Percentiles rank a stretch among this genome's conserved stretches.
phyloP scores from a whole-genome alignment of 2,329 filamentous ascomycete species.

The Fusarium subtropicale region DNA sequence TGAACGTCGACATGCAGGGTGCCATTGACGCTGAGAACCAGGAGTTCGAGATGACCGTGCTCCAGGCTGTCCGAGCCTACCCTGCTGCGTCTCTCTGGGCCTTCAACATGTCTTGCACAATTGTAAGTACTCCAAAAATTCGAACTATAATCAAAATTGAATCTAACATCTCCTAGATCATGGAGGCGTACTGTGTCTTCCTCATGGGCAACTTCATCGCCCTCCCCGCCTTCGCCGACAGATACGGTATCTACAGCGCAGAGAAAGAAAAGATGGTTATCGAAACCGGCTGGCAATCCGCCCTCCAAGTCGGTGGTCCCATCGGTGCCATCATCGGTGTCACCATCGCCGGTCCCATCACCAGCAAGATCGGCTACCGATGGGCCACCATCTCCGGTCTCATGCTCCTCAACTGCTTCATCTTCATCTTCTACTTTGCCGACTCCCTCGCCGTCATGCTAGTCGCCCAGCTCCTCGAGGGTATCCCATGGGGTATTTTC shows the following conservation, averaged over 20 bases:
- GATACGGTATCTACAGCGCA: slow-evolving; percentile 51
- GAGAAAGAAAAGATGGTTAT: slow-evolving; percentile 48
- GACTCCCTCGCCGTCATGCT: slow-evolving; percentile 58
- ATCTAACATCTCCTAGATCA: slow-evolving; percentile 52
- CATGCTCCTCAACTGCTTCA: slow-evolving; percentile 54
- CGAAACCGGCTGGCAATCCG: slow-evolving; percentile 56
- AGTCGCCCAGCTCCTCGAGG: slow-evolving; percentile 67
- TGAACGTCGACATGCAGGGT: slow-evolving; percentile 35
- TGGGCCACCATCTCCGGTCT: slow-evolving; percentile 54
- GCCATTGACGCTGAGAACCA: slow-evolving; percentile 53
- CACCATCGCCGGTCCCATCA: slow-evolving; percentile 54
- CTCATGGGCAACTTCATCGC: slow-evolving; percentile 61
- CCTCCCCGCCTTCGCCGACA: slow-evolving; percentile 52
- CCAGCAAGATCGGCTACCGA: slow-evolving; percentile 53
- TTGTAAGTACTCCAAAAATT: slow-evolving; percentile 51
- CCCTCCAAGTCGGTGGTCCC: slow-evolving; percentile 51
- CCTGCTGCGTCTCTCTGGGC: slow-evolving; percentile 61
- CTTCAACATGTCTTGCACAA: slow-evolving; percentile 62
- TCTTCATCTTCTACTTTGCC: slow-evolving; percentile 66
- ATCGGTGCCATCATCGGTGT: slow-evolving; percentile 54
- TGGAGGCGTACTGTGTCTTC: slow-evolving; percentile 64
- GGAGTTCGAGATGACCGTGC: slow-evolving; percentile 56
- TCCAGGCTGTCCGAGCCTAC: slow-evolving; percentile 54
- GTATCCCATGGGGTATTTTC: slow-evolving; percentile 72
- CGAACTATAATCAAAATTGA: too few relatives aligned